Percentiles rank a stretch among this genome's conserved stretches.
phyloP scores from a whole-genome alignment of 2,329 filamentous ascomycete genomes.

The Fusarium pseudocircinatum region DNA sequence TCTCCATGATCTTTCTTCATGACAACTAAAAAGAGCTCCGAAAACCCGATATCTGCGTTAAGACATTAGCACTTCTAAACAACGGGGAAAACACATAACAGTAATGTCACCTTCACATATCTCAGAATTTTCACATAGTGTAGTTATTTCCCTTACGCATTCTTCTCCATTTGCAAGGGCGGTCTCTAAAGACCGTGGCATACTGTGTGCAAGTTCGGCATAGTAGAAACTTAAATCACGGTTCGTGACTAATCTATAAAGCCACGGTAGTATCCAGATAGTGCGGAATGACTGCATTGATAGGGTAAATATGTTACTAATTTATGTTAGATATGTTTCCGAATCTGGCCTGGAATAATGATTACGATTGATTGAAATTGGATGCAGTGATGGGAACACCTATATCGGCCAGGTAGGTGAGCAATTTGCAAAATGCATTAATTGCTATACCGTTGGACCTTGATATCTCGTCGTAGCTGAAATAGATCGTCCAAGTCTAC shows the following conservation, averaged over 20 bases:
- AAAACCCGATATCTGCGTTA: neutral
- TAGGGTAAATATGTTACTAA: fast-evolving
- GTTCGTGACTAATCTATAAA: too few species aligned
- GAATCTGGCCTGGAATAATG: fast-evolving
- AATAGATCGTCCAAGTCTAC: too few species aligned
- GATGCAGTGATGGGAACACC: neutral
- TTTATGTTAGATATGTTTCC: neutral
- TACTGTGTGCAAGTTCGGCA: too few species aligned
- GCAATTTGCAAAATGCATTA: fast-evolving
- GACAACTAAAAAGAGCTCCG: neutral
- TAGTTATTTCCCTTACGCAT: too few species aligned
- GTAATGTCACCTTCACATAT: neutral
- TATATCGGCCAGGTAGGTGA: neutral
- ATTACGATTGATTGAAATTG: neutral
- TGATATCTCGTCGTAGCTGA: too few species aligned
- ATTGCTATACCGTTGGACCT: too few species aligned
- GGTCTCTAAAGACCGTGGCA: too few species aligned
- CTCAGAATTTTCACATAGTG: too few species aligned
- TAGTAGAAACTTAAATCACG: too few species aligned
- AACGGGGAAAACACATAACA: fast-evolving
- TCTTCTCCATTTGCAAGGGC: too few species aligned
- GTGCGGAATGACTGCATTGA: too few species aligned
- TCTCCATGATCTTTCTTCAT: fast-evolving
- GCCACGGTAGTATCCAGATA: neutral
- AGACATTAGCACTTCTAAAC: neutral